phyloP scores from a whole-genome alignment of 352 stramenopile species.

The Achlya hypogyna region DNA sequence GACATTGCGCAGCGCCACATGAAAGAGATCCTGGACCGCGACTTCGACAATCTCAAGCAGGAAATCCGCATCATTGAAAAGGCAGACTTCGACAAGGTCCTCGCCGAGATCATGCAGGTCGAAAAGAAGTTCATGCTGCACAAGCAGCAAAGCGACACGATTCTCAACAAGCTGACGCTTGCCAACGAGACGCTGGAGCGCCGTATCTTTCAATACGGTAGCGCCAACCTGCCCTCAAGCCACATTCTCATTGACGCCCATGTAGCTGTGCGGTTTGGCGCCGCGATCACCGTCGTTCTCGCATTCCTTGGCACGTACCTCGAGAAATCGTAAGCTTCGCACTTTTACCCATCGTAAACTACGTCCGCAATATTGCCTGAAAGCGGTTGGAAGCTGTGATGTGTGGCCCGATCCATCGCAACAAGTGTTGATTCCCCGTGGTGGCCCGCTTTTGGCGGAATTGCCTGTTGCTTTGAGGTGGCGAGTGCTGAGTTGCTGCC shows the following conservation, averaged over 20 bases:
- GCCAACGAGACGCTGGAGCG: conserved; percentile 73
- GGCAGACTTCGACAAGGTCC: conserved; percentile 85
- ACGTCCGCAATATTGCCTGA: no score
- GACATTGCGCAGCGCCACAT: conserved; percentile 85
- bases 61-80: conserved; percentile 87
- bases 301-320: conserved; percentile 10
- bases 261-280: conserved; percentile 7
- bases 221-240: no score
- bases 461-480: no score
- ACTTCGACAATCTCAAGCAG: conserved; percentile 86
- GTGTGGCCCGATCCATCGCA: no score
- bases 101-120: conserved; percentile 76
- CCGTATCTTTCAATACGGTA: background rate
- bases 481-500: no score
- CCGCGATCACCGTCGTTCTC: background rate
- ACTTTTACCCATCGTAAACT: no score
- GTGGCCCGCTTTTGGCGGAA: no score
- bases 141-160: conserved; percentile 80
- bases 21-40: conserved; percentile 74
- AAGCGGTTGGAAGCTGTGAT: no score
- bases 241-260: no score
- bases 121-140: conserved; percentile 86
- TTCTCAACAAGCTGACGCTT: conserved; percentile 71
- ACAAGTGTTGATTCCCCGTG: no score
- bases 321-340: conserved; percentile 1